Conservation (phyloP, 2,329 filamentous ascomycete genomes). For the Aspergillus fischeri region DNA sequence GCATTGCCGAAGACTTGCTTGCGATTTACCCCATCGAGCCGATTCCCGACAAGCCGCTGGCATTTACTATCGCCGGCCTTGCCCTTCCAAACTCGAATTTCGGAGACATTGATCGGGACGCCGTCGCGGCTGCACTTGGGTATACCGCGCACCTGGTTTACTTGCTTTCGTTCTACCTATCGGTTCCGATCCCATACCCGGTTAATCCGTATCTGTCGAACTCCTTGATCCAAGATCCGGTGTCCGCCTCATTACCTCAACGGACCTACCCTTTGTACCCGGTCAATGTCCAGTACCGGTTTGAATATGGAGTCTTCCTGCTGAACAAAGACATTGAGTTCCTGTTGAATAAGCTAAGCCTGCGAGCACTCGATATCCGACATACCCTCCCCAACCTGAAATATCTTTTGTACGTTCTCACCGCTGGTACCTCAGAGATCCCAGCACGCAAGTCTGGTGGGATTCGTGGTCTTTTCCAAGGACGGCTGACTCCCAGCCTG, state of each 20-base stretch:
- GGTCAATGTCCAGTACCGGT: conserved; percentile 74
- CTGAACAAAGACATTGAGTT: conserved; percentile 92
- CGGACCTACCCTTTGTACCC: conserved; percentile 78
- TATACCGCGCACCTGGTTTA: conserved; percentile 72
- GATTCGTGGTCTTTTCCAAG: conserved; percentile 44
- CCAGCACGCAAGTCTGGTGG: conserved; percentile 54
- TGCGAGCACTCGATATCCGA: conserved; percentile 82
- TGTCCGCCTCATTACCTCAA: conserved; percentile 52
- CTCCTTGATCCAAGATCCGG: conserved; percentile 71
- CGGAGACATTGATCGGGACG: conserved; percentile 63
- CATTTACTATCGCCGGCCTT: conserved; percentile 78
- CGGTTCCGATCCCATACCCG: conserved; percentile 74
- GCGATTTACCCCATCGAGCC: conserved; percentile 78
- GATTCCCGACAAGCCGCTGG: conserved; percentile 58
- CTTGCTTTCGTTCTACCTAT: conserved; percentile 76
- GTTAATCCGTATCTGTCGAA: conserved; percentile 68
- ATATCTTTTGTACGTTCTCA: conserved; percentile 85
- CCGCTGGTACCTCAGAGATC: conserved; percentile 66
- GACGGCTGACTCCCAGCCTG: conserved; percentile 33
- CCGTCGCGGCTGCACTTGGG: conserved; percentile 75
- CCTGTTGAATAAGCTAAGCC: conserved; percentile 59
- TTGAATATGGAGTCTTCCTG: conserved; percentile 95
- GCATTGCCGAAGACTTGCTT: conserved; percentile 79
- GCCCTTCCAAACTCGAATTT: conserved; percentile 75
- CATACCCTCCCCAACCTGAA: conserved; percentile 92